These are phyloP conservation scores for Aspergillus funiculosus DNA, from an alignment of 495 filamentous ascomycete genomes.

Conservation along the genomic window DNA sequence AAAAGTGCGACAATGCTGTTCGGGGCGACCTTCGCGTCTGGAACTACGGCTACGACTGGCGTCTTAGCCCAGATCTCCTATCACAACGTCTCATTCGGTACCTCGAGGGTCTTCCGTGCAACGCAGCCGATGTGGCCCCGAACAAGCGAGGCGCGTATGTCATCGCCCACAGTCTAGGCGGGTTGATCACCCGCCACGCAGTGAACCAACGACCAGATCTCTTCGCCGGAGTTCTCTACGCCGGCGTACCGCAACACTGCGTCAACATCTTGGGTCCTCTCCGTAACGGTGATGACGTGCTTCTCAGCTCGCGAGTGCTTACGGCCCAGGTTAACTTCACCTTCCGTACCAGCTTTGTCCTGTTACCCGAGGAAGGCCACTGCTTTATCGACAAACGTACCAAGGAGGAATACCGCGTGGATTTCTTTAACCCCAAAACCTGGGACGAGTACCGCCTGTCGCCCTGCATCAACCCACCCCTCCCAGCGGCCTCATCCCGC, in stretches of 20 bases:
- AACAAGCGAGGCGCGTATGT: constrained; percentile 66
- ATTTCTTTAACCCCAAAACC: constrained; percentile 74
- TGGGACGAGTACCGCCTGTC: constrained; percentile 79
- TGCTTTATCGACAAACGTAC: constrained; percentile 85
- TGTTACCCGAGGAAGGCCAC: constrained; percentile 81
- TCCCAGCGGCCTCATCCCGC: constrained; percentile 40
- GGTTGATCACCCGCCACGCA: constrained; percentile 82
- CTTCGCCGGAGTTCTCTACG: constrained; percentile 81
- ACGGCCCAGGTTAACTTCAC: constrained; percentile 95
- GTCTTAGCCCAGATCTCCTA: constrained; percentile 74
- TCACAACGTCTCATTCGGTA: constrained; percentile 63
- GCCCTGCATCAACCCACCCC: constrained; percentile 62
- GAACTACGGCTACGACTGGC: constrained; percentile 96
- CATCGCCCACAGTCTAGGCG: constrained; percentile 85
- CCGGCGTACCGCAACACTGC: constrained; percentile 77
- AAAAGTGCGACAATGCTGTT: constrained; percentile 63
- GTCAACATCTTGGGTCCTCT: constrained; percentile 89
- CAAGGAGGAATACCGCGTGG: constrained; percentile 71
- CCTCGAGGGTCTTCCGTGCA: constrained; percentile 69
- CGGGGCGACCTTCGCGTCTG: constrained; percentile 70
- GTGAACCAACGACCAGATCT: constrained; percentile 84
- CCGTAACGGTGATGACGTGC: constrained; percentile 83
- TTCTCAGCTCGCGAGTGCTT: constrained; percentile 82
- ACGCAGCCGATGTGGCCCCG: constrained; percentile 44
- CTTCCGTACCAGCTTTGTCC: constrained; percentile 75